Conservation (phyloP, 2,329 filamentous ascomycete species). For the Xylariaceae sp. region DNA sequence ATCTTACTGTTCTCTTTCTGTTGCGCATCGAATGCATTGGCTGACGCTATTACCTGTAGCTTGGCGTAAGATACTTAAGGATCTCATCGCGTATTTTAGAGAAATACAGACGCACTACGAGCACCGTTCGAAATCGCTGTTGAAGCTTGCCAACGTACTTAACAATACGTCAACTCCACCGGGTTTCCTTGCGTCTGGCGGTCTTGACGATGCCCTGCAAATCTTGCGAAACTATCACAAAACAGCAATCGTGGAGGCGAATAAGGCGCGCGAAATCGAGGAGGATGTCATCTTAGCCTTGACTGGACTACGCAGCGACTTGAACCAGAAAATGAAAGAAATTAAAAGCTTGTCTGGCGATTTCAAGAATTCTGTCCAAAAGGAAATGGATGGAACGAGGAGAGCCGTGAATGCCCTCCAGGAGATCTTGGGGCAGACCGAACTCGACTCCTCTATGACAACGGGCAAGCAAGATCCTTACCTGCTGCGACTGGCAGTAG, state of each 20-base stretch:
- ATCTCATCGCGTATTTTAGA: constrained; percentile 88
- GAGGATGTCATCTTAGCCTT: constrained; percentile 86
- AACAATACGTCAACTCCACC: constrained; percentile 74
- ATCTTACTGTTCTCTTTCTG: background rate
- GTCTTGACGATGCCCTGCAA: constrained; percentile 81
- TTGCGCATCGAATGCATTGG: constrained; percentile 3
- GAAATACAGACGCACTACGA: constrained; percentile 91
- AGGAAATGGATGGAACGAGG: constrained; percentile 83
- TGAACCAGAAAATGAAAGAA: constrained; percentile 96
- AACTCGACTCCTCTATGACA: constrained; percentile 69
- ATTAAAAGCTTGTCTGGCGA: constrained; percentile 91
- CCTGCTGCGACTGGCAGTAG: constrained; percentile 77
- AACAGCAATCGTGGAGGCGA: constrained; percentile 71
- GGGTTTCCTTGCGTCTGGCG: constrained; percentile 73
- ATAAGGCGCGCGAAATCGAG: constrained; percentile 87
- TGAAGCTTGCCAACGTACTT: constrained; percentile 79
- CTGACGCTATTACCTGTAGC: constrained; percentile 43
- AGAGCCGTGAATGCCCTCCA: constrained; percentile 77
- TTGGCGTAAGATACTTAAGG: constrained; percentile 94
- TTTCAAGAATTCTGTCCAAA: constrained; percentile 95
- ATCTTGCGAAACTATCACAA: constrained; percentile 81
- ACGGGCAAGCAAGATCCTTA: constrained; percentile 91
- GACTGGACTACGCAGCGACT: constrained; percentile 78
- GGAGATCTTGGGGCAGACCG: constrained; percentile 73
- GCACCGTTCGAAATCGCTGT: constrained; percentile 71